Conservation (phyloP, 306 rosid genomes). For the Myrica gale region DNA sequence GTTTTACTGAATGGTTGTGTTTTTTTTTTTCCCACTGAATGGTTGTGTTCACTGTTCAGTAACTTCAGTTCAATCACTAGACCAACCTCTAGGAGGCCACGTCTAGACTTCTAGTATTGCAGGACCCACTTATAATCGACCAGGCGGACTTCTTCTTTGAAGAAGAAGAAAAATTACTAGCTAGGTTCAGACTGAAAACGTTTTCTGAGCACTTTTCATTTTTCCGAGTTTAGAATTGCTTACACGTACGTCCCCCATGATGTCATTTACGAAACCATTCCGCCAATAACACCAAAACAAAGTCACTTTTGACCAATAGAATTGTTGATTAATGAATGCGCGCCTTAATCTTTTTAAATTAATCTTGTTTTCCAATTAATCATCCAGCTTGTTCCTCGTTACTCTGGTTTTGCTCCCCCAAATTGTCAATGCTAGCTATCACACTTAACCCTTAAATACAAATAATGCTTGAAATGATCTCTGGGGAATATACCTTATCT, state of each 20-base stretch:
- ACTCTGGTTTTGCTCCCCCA: neutral
- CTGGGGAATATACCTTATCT: too few relatives aligned
- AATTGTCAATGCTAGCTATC: neutral
- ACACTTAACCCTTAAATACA: neutral
- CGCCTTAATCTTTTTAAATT: neutral
- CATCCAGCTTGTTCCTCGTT: neutral
- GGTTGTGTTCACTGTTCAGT: too few relatives aligned
- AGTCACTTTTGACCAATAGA: neutral
- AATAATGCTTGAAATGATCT: too few relatives aligned
- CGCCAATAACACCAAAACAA: neutral
- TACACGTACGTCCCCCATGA: neutral
- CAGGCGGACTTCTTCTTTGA: too few relatives aligned
- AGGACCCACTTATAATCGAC: too few relatives aligned
- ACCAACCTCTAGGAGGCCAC: too few relatives aligned
- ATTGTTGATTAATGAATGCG: neutral
- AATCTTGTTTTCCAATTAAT: neutral
- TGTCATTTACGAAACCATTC: neutral
- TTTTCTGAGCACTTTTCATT: neutral
- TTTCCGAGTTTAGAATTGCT: neutral
- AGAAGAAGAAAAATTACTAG: too few relatives aligned
- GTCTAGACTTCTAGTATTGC: too few relatives aligned
- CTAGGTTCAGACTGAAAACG: too few relatives aligned
- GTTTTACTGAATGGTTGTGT: too few relatives aligned
- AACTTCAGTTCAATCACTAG: too few relatives aligned
- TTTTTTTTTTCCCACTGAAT: too few relatives aligned